Base-by-base conservation (phyloP, 1,139 yeast genomes). In the Suhomyces yuchorum region DNA sequence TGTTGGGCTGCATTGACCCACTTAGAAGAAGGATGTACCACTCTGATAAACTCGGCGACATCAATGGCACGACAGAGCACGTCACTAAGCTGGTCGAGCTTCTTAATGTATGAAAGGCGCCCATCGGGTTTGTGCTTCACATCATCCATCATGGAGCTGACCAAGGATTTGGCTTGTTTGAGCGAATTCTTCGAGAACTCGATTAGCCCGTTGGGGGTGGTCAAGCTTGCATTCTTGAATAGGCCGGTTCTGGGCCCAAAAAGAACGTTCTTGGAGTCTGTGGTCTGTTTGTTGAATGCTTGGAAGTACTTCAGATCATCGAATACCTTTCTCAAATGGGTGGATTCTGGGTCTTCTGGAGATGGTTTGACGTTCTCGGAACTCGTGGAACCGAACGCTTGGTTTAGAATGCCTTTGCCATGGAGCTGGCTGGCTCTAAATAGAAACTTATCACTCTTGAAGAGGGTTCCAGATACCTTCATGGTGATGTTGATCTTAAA, bases 11-110 rank as follows among this genome's bases (percentile, higher is more conserved):
- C 95, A 42, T 75, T 76, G 3, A 86, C 77, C 78, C 89, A 90
- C 37, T 74, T 69, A 44, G 73, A 73, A 53, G 85, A 80, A 0
- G 98, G 97, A 63, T 93, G 98, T 1, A 86, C 84, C 43, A 91
- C 92, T 46, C 99, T 75, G 23, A 95, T 82, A 66, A 93, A 93
- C 56, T 93, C 99, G 23, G 97, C 95, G 47, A 92, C 81, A 65
- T 93, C 99, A 39, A 93, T 92, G 8, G 90, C 98, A 51, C 96
- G 81, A 63, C 99, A 93, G 38, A 93, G 68, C 18, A 87, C 80
- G 63, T 93, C 99, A 58, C 96, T 87, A 38, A 95, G 70, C 55
- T 91, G 83, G 64, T 93, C 99, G 51, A 93, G 69, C 46, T 84
- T 82, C 44, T 82, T 62, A 46, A 93, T 81, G 51, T 82, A 88